Evolutionary conservation across 345 rosid species (phyloP), one percentile per base, ranked within the genome.

Genomic region (Combretum micranthum): DNA sequence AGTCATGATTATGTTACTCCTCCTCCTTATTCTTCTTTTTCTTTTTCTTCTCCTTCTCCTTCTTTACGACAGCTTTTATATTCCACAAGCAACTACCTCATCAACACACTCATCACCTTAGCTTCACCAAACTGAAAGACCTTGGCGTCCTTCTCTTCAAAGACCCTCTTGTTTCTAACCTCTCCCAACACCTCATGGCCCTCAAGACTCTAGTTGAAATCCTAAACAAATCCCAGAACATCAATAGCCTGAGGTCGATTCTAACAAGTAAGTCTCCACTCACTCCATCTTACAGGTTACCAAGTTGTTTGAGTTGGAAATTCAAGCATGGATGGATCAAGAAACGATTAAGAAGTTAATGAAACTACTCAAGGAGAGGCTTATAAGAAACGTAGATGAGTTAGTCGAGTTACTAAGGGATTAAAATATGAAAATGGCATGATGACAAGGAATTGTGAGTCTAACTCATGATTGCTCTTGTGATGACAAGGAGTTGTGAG

Each of bases 311-410:
- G 87, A 65, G 79, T 58, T 59, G 0, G 87, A 86, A 67, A 79
- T 86, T 53, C 94, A 86, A 53, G 81, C 84, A 2, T 83, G 87
- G 94, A 86, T 86, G 44, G 90, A 86, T 51, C 77, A 89, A 5
- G 94, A 79, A 60, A 77, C 73, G 32, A 22, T 83, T 23, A 85
- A 81, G 54, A 77, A 55, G 42, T 64, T 86, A 21, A 52, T 64
- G 1, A 37, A 61, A 15, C 62, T 53, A 4, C 66, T 86, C 59
- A 53, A 72, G 47, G 78, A 71, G 18, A 61, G 7, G 2, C 49
- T 9, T 1, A 23, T 2, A 15, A 46, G 13, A 15, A 57, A 71
- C 51, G 81, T 72, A 37, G 75, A 83, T 48, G 84, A 71, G 68
- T 47, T 80, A 64, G 59, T 67, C 52, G 44, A 46, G 48, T 54